Percentiles rank a stretch among this genome's conserved stretches.
These are phyloP conservation scores for Claviceps monticola DNA, from an alignment of 2,329 filamentous ascomycete genomes.

Conservation along the genomic window DNA sequence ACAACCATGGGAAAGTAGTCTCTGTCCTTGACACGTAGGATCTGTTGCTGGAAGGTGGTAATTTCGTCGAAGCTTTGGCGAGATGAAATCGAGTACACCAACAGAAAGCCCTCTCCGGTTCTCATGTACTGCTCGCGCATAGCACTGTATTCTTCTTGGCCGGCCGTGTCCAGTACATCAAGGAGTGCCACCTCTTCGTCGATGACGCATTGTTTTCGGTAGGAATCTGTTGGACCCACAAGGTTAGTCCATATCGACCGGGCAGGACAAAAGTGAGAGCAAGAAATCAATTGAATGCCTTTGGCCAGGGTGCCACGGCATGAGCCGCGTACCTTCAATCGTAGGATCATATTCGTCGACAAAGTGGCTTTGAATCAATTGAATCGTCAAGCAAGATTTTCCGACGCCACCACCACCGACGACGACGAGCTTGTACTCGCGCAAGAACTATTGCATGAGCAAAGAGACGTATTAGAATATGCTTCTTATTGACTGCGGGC, in stretches of 20 bases:
- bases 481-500: background rate
- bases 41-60: conserved; percentile 96
- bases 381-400: conserved; percentile 98
- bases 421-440: conserved; percentile 93
- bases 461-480: background rate
- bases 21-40: conserved; percentile 96
- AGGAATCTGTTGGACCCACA: conserved; percentile 61
- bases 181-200: conserved; percentile 96
- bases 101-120: conserved; percentile 91
- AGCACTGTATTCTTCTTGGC: conserved; percentile 97
- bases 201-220: conserved; percentile 98
- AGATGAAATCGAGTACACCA: conserved; percentile 97
- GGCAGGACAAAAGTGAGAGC: background rate
- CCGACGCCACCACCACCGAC: conserved; percentile 96
- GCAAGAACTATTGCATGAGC: conserved; percentile 47
- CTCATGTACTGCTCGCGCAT: conserved; percentile 99
- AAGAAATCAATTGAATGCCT: background rate
- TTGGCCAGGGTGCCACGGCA: background rate
- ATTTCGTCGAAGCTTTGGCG: conserved; percentile 97
- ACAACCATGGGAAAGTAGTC: conserved; percentile 99
- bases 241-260: background rate
- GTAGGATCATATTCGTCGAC: conserved; percentile 99
- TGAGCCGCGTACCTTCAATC: conserved; percentile 62
- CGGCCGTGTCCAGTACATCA: conserved; percentile 94
- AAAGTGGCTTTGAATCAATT: conserved; percentile 91